Conservation (phyloP, 2,329 filamentous ascomycete genomes). For the Aspergillus sp. region DNA sequence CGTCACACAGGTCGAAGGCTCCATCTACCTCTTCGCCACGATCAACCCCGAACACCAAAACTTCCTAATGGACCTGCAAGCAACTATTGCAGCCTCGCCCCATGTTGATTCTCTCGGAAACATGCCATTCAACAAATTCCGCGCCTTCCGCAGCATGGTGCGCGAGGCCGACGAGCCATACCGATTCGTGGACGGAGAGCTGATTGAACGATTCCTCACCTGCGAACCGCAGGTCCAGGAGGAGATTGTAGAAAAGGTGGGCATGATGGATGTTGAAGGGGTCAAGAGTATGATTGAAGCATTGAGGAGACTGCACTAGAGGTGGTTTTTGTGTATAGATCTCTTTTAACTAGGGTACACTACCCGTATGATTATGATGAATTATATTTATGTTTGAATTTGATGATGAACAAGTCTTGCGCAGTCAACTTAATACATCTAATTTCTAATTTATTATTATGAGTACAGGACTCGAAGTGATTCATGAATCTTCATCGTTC, state of each 20-base stretch:
- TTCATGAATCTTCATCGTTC: too few relatives aligned
- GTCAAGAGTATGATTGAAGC: conserved; percentile 58
- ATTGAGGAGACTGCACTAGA: conserved; percentile 47
- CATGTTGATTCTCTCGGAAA: conserved; percentile 65
- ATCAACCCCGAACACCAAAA: conserved; percentile 71
- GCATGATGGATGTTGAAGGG: conserved; percentile 52
- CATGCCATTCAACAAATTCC: conserved; percentile 71
- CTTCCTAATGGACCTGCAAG: conserved; percentile 76
- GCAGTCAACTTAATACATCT: too few relatives aligned
- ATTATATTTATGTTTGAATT: neutral
- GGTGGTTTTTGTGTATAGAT: conserved; percentile 3
- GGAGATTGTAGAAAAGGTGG: conserved; percentile 47
- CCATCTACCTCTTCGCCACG: conserved; percentile 81
- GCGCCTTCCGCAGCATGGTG: conserved; percentile 73
- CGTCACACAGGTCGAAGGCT: conserved; percentile 68
- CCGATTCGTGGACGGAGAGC: conserved; percentile 86
- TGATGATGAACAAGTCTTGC: neutral
- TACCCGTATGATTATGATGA: too few relatives aligned
- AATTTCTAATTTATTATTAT: too few relatives aligned
- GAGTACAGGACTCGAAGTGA: too few relatives aligned
- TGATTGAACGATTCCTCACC: conserved; percentile 81
- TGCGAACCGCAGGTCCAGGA: conserved; percentile 56
- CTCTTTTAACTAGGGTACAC: too few relatives aligned
- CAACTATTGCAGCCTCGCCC: conserved; percentile 53
- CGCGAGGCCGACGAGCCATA: conserved; percentile 70